Evolutionary conservation across 352 stramenopile genomes (phyloP).

Genomic region (Pythium scleroteichum): DNA sequence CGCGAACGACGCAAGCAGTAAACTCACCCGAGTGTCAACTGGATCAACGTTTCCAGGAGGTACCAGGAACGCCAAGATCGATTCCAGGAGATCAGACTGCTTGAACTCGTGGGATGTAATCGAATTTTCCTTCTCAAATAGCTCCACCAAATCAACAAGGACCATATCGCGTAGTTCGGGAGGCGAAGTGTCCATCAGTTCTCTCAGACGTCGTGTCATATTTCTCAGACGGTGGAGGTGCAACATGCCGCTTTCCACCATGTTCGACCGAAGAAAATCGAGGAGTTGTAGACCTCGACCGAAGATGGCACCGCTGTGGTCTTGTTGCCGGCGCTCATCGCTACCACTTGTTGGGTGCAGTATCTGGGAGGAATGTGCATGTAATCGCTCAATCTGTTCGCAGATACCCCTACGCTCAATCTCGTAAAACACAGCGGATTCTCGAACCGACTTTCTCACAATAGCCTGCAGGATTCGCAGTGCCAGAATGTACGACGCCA

Average conservation of each 20-base stretch:
- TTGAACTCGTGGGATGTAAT: conserved; percentile 88
- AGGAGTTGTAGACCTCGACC: conserved; percentile 50
- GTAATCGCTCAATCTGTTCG: conserved; percentile 68
- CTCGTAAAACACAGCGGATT: conserved; percentile 73
- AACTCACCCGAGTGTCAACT: conserved; percentile 29
- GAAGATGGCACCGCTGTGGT: conserved; percentile 35
- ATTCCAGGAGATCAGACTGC: conserved; percentile 70
- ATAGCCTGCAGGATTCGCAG: conserved; percentile 74
- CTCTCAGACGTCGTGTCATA: conserved; percentile 56
- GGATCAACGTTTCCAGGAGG: conserved; percentile 34
- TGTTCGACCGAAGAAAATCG: conserved; percentile 57
- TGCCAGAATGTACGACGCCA: conserved; percentile 62
- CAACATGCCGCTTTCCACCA: conserved; percentile 76
- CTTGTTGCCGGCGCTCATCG: neutral
- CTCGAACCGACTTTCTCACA: conserved; percentile 54
- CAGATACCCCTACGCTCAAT: conserved; percentile 81
- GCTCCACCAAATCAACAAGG: conserved; percentile 69
- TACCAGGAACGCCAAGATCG: conserved; percentile 57
- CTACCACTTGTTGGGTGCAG: neutral
- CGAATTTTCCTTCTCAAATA: conserved; percentile 73
- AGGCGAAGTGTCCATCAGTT: conserved; percentile 34
- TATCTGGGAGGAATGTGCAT: conserved; percentile 36
- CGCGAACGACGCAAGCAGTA: conserved; percentile 39
- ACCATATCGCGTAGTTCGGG: conserved; percentile 49
- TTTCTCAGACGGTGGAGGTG: conserved; percentile 78